Evolutionary conservation across 768 basidiomycete genomes (phyloP).

Genomic region (Lactifluus echinatus): DNA sequence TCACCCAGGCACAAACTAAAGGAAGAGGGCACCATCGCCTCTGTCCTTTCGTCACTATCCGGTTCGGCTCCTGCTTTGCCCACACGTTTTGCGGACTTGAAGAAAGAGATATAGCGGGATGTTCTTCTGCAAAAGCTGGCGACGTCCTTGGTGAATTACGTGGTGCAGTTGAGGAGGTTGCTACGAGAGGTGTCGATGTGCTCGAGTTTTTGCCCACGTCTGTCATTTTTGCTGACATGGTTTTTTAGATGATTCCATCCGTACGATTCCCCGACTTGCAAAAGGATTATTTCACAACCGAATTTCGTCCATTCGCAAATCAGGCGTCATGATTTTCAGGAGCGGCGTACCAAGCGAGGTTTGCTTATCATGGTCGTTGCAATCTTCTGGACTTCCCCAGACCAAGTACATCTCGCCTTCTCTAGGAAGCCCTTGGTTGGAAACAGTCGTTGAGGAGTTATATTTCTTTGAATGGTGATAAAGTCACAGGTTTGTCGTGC

Average conservation of each 20-base stretch:
- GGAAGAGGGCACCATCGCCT: constrained; percentile 35
- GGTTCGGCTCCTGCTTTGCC: constrained; percentile 39
- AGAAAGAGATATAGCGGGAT: constrained; percentile 44
- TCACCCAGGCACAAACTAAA: constrained; percentile 16
- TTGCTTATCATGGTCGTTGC: constrained; percentile 17
- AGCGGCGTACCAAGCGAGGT: constrained; percentile 50
- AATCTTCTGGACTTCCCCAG: background rate
- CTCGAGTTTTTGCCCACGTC: too few species aligned
- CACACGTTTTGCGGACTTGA: constrained; percentile 49
- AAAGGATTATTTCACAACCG: constrained; percentile 40
- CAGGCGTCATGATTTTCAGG: constrained; percentile 49
- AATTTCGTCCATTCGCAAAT: constrained; percentile 36
- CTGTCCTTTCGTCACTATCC: constrained; percentile 39
- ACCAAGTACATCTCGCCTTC: background rate
- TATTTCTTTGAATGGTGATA: constrained; percentile 37
- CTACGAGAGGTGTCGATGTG: constrained; percentile 38
- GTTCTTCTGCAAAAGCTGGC: constrained; percentile 44
- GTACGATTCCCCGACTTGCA: constrained; percentile 38
- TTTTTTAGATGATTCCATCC: constrained; percentile 44
- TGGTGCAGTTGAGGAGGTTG: constrained; percentile 39
- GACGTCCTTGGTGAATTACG: constrained; percentile 45
- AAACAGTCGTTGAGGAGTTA: constrained; percentile 47
- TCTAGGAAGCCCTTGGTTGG: constrained; percentile 52
- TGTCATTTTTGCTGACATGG: too few species aligned
- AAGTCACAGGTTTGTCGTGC: constrained; percentile 39